A percentile compares a stretch with the other conserved stretches of the same genome.
Conservation (phyloP, 2,329 filamentous ascomycete genomes). For the Pseudocercospora eumusae region DNA sequence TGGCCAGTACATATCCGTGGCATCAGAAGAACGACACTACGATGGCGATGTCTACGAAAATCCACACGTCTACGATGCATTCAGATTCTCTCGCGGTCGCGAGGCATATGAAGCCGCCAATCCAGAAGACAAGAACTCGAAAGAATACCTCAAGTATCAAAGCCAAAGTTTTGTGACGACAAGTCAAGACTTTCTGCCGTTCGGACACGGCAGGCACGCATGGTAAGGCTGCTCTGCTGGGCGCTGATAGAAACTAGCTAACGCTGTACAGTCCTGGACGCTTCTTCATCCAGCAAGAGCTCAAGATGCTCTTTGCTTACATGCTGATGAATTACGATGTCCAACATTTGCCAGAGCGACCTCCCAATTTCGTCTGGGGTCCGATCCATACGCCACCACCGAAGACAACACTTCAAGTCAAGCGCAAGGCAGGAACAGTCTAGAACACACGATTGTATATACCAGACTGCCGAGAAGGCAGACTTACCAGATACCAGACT, state of each 20-base stretch:
- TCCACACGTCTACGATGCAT: conserved; percentile 37
- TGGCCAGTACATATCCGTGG: conserved; percentile 29
- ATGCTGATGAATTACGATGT: conserved; percentile 44
- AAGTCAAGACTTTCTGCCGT: conserved; percentile 36
- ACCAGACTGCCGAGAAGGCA: background rate
- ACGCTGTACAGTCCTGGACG: conserved; percentile 39
- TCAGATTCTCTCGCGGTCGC: conserved; percentile 34
- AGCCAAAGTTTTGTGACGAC: conserved; percentile 34
- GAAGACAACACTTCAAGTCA: conserved; percentile 5
- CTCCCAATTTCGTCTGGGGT: conserved; percentile 13
- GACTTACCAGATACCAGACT: background rate
- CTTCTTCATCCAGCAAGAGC: conserved; percentile 28
- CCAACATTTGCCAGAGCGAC: conserved; percentile 25
- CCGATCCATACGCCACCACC: conserved; percentile 4
- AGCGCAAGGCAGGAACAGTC: background rate
- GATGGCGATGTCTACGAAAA: conserved; percentile 37
- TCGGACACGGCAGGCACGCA: conserved; percentile 38
- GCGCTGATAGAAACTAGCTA: background rate
- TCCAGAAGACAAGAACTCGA: conserved; percentile 15
- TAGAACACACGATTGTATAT: background rate
- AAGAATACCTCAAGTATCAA: conserved; percentile 30
- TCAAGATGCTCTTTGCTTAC: conserved; percentile 42
- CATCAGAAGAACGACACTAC: conserved; percentile 30
- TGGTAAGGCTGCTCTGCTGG: conserved; percentile 23
- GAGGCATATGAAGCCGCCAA: conserved; percentile 28